Evolutionary conservation across 2,329 filamentous ascomycete species (phyloP).

Genomic region (Ophioceras dolichostomum): DNA sequence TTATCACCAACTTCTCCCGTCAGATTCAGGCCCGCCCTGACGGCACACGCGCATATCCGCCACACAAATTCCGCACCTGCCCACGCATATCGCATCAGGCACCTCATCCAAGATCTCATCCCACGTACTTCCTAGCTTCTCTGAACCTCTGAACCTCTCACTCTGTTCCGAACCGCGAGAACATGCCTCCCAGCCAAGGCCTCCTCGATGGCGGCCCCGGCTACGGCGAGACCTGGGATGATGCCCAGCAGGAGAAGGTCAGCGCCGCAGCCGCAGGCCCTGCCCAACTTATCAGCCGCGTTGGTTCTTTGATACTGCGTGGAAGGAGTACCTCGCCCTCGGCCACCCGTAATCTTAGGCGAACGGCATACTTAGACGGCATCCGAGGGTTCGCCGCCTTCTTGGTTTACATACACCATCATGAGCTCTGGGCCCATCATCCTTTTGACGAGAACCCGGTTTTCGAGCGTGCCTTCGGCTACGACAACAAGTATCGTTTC

Average conservation of each 20-base stretch:
- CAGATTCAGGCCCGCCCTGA: too few species aligned
- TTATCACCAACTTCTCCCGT: too few species aligned
- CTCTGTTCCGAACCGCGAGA: constrained; percentile 7
- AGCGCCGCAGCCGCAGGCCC: not conserved
- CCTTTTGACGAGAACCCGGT: constrained; percentile 19
- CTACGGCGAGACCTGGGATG: constrained; percentile 18
- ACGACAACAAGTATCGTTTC: constrained; percentile 34
- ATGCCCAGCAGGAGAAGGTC: constrained; percentile 10
- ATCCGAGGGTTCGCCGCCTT: constrained; percentile 55
- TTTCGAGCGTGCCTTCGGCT: constrained; percentile 42
- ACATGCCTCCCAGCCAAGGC: constrained; percentile 19
- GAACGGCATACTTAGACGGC: constrained; percentile 52
- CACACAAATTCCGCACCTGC: too few species aligned
- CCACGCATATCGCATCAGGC: too few species aligned
- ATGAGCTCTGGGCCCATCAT: constrained; percentile 44
- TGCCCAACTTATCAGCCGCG: not conserved
- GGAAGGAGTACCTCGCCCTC: not conserved
- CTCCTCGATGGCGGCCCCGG: constrained; percentile 14
- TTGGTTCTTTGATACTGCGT: not conserved
- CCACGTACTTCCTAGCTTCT: too few species aligned
- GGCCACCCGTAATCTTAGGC: constrained; percentile 17
- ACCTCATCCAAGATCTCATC: too few species aligned
- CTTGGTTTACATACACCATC: constrained; percentile 51
- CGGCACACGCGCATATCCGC: too few species aligned
- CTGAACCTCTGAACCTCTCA: too few species aligned